These are phyloP conservation scores for Vicia sativa DNA, from an alignment of 306 rosid species.

Conservation along the genomic window DNA sequence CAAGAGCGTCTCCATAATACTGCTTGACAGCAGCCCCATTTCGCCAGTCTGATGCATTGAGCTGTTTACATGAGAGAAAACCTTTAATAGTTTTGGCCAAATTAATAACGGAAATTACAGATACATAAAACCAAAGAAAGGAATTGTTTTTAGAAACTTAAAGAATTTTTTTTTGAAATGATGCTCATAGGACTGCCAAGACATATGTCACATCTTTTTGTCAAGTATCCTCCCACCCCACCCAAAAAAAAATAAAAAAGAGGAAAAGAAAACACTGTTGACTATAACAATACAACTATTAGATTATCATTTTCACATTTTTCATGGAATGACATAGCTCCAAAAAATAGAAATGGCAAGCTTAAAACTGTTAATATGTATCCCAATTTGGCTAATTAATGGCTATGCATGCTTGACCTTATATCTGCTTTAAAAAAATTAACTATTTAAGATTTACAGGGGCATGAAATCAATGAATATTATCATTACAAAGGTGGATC, in stretches of 20 bases:
- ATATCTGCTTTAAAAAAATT: conserved; percentile 18
- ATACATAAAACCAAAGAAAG: conserved; percentile 13
- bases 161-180: conserved; percentile 7
- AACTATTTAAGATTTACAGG: conserved; percentile 6
- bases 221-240: not conserved
- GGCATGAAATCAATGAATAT: conserved; percentile 25
- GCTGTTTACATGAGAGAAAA: conserved; percentile 49
- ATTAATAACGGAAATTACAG: conserved; percentile 9
- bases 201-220: conserved; percentile 11
- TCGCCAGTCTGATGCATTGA: conserved; percentile 77
- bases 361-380: conserved; percentile 8
- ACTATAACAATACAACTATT: not conserved
- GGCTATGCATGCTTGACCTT: conserved; percentile 12
- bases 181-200: conserved; percentile 11
- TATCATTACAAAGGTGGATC: conserved; percentile 18
- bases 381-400: conserved; percentile 5
- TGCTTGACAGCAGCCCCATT: conserved; percentile 72
- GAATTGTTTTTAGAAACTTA: conserved; percentile 18
- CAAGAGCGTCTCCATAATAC: conserved; percentile 68
- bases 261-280: not conserved
- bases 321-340: not conserved
- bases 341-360: not conserved
- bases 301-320: conserved; percentile 10
- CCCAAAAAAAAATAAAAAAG: too few species aligned
- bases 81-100: conserved; percentile 20